Base-by-base conservation (phyloP, 1,139 yeast species). In the Saccharomycopsis hybrid region DNA sequence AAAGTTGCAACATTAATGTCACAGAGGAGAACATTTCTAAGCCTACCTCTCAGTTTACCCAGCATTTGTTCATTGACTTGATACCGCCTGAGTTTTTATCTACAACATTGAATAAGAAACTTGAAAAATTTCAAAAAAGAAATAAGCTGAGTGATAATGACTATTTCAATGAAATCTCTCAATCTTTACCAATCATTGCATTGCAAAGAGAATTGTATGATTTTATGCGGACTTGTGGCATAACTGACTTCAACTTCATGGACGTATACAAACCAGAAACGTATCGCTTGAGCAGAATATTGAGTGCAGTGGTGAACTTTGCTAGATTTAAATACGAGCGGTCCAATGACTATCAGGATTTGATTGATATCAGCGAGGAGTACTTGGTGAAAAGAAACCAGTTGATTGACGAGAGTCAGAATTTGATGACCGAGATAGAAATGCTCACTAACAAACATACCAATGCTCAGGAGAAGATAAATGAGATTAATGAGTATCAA, bases 281-380 rank as follows among this genome's bases (percentile, higher is more conserved):
- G 0, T 66, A 65, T 45, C 69, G 95, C 52, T 72, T 80, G 2
- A 69, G 80, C 56, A 70, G 94, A 46, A 73, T 86, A 24, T 65
- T 89, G 32, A 86, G 96, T 62, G 95, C 94, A 1, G 82, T 89
- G 47, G 85, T 88, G 18, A 88, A 89, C 62, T 89, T 78, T 69
- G 95, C 95, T 1, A 69, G 94, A 53, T 88, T 85, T 60, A 73
- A 96, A 57, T 95, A 87, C 59, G 86, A 82, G 56, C 80, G 85
- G 51, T 77, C 85, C 62, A 74, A 72, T 25, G 89, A 80, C 58
- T 82, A 85, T 59, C 89, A 82, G 52, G 76, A 74, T 30, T 68
- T 82, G 43, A 77, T 83, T 40, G 68, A 71, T 18, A 71, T 74
- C 49, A 77, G 85, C 55, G 86, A 82, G 53, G 60, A 68, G 11